Percentiles rank a stretch among this genome's conserved stretches.
Evolutionary conservation across 1,139 yeast genomes (phyloP).

Genomic region (Pichia norvegensis): DNA sequence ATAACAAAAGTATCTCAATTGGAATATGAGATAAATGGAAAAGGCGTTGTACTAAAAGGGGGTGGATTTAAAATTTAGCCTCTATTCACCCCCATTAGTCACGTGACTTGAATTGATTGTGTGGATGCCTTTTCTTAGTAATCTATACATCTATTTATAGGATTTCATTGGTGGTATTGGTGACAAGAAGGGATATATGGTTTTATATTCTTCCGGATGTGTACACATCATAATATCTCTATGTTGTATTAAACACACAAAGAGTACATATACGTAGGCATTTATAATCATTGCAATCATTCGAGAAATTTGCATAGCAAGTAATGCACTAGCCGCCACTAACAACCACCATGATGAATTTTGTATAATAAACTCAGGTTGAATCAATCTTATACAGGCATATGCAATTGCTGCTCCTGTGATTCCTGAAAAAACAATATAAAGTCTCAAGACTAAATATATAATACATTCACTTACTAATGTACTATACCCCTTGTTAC

Average conservation of each 20-base stretch:
- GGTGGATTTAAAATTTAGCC: too few relatives aligned
- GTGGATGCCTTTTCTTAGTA: too few relatives aligned
- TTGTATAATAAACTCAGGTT: not conserved
- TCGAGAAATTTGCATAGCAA: slow-evolving; percentile 64
- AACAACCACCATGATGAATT: slow-evolving; percentile 22
- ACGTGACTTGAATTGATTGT: too few relatives aligned
- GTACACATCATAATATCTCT: slow-evolving; percentile 74
- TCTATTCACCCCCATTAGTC: too few relatives aligned
- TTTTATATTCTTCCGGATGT: slow-evolving; percentile 44
- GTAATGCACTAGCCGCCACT: slow-evolving; percentile 57
- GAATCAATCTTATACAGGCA: slow-evolving; percentile 45
- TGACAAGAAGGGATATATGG: not conserved
- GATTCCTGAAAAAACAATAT: slow-evolving; percentile 64
- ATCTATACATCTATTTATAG: not conserved
- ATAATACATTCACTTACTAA: slow-evolving; percentile 66
- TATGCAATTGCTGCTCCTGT: slow-evolving; percentile 42
- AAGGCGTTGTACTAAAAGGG: too few relatives aligned
- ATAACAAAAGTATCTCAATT: too few relatives aligned
- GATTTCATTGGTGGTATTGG: not conserved
- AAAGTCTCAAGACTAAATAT: slow-evolving; percentile 69
- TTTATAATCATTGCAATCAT: slow-evolving; percentile 67
- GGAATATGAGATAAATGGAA: too few relatives aligned
- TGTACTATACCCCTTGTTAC: slow-evolving; percentile 62
- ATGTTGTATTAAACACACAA: slow-evolving; percentile 77
- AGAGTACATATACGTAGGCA: slow-evolving; percentile 78